A percentile compares a stretch with the other conserved stretches of the same genome.
Conservation (phyloP, 2,329 filamentous ascomycete species). For the Sclerotinia glacialis region DNA sequence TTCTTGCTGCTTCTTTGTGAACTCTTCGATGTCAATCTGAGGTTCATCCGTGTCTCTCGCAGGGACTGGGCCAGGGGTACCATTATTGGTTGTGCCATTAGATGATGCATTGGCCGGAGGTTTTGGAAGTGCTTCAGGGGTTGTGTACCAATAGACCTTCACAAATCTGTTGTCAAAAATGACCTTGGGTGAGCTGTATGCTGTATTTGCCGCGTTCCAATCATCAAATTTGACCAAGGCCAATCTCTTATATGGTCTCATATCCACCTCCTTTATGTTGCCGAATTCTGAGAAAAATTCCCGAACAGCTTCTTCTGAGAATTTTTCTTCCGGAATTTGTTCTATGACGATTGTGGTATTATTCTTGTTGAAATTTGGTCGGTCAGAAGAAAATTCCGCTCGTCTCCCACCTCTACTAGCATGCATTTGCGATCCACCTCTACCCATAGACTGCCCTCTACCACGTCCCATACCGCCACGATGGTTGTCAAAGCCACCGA, state of each 20-base stretch:
- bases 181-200: conserved; percentile 73
- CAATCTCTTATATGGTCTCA: conserved; percentile 64
- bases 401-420: conserved; percentile 34
- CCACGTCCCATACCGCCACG: conserved; percentile 39
- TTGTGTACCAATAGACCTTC: conserved; percentile 75
- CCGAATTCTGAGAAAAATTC: conserved; percentile 73
- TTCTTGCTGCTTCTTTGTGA: conserved; percentile 66
- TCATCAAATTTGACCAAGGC: conserved; percentile 68
- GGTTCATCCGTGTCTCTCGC: conserved; percentile 39
- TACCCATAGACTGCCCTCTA: conserved; percentile 35
- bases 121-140: conserved; percentile 42
- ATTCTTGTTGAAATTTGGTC: conserved; percentile 59
- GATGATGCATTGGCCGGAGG: conserved; percentile 34
- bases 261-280: conserved; percentile 57
- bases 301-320: conserved; percentile 62
- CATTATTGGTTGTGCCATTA: conserved; percentile 38
- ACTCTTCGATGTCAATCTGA: conserved; percentile 67
- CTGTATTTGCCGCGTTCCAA: conserved; percentile 64
- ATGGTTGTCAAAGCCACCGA: conserved; percentile 19
- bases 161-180: conserved; percentile 86
- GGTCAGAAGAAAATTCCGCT: conserved; percentile 62
- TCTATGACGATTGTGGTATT: conserved; percentile 73
- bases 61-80: conserved; percentile 26
- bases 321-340: conserved; percentile 70
- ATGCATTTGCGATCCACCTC: conserved; percentile 27